Conservation (phyloP, 2,329 filamentous ascomycete species). For the Monosporascus sp. region DNA sequence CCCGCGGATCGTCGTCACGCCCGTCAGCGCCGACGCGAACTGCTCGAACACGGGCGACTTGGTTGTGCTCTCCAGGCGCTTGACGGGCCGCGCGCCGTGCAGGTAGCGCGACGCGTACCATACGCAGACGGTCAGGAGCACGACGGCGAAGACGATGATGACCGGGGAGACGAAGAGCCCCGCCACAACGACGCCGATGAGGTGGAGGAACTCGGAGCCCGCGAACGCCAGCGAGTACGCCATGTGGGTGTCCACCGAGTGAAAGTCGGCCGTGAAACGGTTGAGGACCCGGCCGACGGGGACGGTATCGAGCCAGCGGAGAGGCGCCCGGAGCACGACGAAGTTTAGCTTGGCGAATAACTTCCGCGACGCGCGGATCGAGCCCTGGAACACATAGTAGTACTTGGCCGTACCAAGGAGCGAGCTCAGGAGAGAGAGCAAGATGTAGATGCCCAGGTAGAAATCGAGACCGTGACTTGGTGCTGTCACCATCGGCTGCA, state of each 20-base stretch:
- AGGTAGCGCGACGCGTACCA: constrained; percentile 59
- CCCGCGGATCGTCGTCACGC: constrained; percentile 70
- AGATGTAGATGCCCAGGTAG: constrained; percentile 65
- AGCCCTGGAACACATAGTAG: constrained; percentile 58
- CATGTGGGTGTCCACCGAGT: constrained; percentile 63
- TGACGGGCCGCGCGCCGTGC: constrained; percentile 66
- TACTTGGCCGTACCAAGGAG: constrained; percentile 58
- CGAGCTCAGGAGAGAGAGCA: constrained; percentile 51
- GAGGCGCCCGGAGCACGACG: constrained; percentile 63
- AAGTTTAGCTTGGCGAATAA: constrained; percentile 65
- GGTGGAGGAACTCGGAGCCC: constrained; percentile 52
- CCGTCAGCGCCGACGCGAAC: constrained; percentile 67
- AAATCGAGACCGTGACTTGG: constrained; percentile 43
- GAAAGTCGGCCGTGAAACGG: constrained; percentile 73
- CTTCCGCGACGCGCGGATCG: constrained; percentile 61
- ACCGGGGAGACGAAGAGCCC: constrained; percentile 62
- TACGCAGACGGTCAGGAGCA: constrained; percentile 54
- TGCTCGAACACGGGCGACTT: constrained; percentile 79
- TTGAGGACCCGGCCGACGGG: constrained; percentile 73
- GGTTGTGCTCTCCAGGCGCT: constrained; percentile 69
- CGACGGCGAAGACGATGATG: constrained; percentile 56
- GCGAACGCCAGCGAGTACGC: constrained; percentile 59
- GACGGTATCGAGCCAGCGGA: constrained; percentile 78
- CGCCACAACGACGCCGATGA: constrained; percentile 62
- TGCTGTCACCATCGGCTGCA: constrained; percentile 22